Evolutionary conservation across 306 rosid species (phyloP), one percentile per base, ranked within the genome.

Genomic region (barrel medic (Medicago truncatula)): DNA sequence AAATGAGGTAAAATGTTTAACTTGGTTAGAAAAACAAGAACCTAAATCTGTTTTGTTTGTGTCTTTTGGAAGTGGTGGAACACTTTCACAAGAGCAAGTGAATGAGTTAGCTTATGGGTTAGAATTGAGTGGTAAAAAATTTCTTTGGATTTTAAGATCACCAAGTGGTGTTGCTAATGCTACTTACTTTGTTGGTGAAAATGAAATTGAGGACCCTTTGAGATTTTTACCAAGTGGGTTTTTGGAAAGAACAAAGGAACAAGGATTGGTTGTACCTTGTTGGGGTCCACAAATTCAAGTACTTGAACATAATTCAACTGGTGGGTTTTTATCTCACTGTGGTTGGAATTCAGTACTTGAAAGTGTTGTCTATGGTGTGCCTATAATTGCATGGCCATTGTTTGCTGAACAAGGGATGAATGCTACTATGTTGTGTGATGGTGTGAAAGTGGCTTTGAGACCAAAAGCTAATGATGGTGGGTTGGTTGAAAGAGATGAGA

Each of bases 341-440:
- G 86, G 83, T 40, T 79, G 83, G 83, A 79, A 79, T 57, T 83
- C 86, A 0, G 75, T 75, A 1, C 59, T 83, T 17, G 86, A 83
- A 15, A 78, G 83, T 36, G 54, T 78, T 39, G 57, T 63, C 31
- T 3, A 36, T 0, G 81, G 83, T 18, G 76, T 75, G 38, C 86
- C 86, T 2, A 8, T 83, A 4, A 63, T 83, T 1, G 49, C 81
- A 0, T 83, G 86, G 86, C 83, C 86, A 2, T 73, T 83, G 7
- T 83, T 67, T 50, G 83, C 86, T 43, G 81, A 83, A 17, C 59
- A 53, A 18, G 59, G 59, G 1, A 8, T 53, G 59, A 53, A 53
- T 53, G 59, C 59, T 17, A 20, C 25, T 0, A 14, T 83, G 21
- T 21, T 83, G 15, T 2, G 7, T 43, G 61, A 75, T 49, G 78